Percentiles rank a stretch among this genome's conserved stretches.
Evolutionary conservation across 805 yeast species (phyloP).

Genomic region (Osmozyma mogii): DNA sequence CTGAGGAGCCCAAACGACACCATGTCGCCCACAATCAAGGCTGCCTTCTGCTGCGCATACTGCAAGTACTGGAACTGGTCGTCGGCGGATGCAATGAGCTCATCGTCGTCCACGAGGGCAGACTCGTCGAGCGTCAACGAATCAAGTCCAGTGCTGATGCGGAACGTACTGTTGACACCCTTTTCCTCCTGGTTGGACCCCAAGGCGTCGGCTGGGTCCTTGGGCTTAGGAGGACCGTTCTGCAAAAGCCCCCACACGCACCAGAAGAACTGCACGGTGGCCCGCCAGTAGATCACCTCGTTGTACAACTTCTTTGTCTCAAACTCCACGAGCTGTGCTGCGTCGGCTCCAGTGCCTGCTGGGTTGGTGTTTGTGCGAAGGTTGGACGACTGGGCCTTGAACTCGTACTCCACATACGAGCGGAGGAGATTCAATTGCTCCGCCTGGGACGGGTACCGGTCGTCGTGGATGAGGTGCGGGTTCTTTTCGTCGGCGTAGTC

Average conservation of each 20-base stretch:
- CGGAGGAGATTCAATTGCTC: conserved; percentile 65
- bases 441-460: conserved; percentile 57
- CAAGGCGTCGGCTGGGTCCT: conserved; percentile 9
- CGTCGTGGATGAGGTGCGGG: conserved; percentile 45
- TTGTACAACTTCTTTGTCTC: conserved; percentile 49
- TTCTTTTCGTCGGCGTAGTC: conserved; percentile 64
- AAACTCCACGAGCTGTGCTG: conserved; percentile 21
- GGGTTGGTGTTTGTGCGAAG: conserved; percentile 13
- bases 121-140: conserved; percentile 22
- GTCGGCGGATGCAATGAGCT: conserved; percentile 30
- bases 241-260: conserved; percentile 88
- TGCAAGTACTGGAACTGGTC: conserved; percentile 74
- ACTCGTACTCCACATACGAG: conserved; percentile 66
- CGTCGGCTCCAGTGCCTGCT: conserved; percentile 12
- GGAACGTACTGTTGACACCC: conserved; percentile 35
- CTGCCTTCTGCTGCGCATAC: conserved; percentile 70
- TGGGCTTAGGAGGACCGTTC: conserved; percentile 36
- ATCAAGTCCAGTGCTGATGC: conserved; percentile 44
- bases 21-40: conserved; percentile 68
- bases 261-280: conserved; percentile 77
- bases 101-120: conserved; percentile 18
- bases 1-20: conserved; percentile 47
- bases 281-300: conserved; percentile 71
- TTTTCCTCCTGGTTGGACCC: conserved; percentile 19
- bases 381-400: conserved; percentile 28